phyloP scores from a whole-genome alignment of 352 stramenopile species.

The Elongisporangium senticosum region DNA sequence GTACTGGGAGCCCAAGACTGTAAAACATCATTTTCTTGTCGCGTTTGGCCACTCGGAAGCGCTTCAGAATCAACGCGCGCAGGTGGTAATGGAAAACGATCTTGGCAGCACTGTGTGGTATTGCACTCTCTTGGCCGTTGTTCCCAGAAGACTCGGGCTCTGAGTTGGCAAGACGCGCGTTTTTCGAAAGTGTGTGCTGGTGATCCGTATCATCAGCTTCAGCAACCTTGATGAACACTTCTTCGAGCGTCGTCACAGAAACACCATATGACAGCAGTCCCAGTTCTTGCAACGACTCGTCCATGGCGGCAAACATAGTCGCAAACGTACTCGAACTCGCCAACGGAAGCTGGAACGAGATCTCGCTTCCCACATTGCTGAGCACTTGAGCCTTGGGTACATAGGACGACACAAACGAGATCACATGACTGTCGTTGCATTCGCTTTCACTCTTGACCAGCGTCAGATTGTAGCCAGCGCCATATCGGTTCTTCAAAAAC shows the following conservation, averaged over 20 bases:
- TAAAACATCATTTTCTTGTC: conserved; percentile 60
- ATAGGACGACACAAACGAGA: conserved; percentile 25
- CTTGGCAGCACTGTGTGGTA: not conserved
- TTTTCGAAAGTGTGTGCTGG: conserved; percentile 31
- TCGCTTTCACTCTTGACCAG: conserved; percentile 44
- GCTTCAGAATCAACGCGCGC: conserved; percentile 46
- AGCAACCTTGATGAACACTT: conserved; percentile 79
- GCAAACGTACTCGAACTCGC: conserved; percentile 41
- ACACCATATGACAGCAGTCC: conserved; percentile 42
- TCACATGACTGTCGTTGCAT: conserved; percentile 24
- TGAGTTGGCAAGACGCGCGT: conserved; percentile 9
- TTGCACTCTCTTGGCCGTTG: conserved; percentile 7
- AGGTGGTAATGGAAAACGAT: conserved; percentile 33
- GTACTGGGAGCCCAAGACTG: conserved; percentile 43
- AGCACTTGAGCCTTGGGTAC: conserved; percentile 39
- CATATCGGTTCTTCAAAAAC: conserved; percentile 76
- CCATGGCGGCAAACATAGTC: conserved; percentile 53
- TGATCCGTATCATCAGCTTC: conserved; percentile 29
- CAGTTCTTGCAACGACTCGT: conserved; percentile 32
- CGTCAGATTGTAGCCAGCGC: conserved; percentile 65
- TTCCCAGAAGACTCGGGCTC: not conserved
- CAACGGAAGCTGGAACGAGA: conserved; percentile 65
- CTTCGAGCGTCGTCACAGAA: conserved; percentile 83
- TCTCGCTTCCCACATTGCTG: conserved; percentile 68
- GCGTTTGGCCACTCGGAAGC: conserved; percentile 50